Evolutionary conservation across 1,284 basidiomycete genomes (phyloP), one percentile per base, ranked within the genome.

Genomic region (Ganoderma resinaceum): DNA sequence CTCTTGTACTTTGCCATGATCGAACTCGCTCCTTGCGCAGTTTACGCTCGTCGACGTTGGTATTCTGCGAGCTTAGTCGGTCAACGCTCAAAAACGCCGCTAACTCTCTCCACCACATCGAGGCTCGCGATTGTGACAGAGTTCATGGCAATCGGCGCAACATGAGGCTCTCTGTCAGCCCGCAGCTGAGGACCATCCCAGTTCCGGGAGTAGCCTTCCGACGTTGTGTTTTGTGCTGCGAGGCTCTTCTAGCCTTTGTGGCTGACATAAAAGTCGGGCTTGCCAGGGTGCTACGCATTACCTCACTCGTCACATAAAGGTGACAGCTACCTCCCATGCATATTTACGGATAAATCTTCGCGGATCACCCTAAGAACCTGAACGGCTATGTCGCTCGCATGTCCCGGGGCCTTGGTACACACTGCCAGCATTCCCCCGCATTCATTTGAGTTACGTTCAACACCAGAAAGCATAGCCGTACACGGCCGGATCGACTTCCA

Each of bases 101-200:
- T 4, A n/a, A 58, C 55, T 55, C 46, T 55, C 33, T 58, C 55
- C 29, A 31, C 33, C 18, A 20, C 33, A 37, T 37, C n/a, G 55
- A 58, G 33, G 16, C 55, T 58, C 55, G 55, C 55, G 33, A n/a
- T 12, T 58, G 11, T 20, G 53, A 18, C 55, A 58, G n/a, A 5
- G 16, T 58, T 58, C 55, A 58, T 31, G 18, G 53, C 53, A 37
- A 58, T 58, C 33, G 29, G 18, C 55, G 20, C 55, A 55, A 33
- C 31, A 35, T n/a, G 55, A 58, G 55, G 52, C 52, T 29, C 18
- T 33, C 52, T 55, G 31, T 55, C 55, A 31, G 8, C 20, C 20
- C 55, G 55, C 18, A 31, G 55, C 20, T 33, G 9, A 23, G 31
- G 33, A 58, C 20, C n/a, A 37, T 58, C 33, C 33, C 37, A 1